These are phyloP conservation scores for Chrysoporthe cubensis DNA, from an alignment of 2,329 filamentous ascomycete genomes.

Conservation along the genomic window DNA sequence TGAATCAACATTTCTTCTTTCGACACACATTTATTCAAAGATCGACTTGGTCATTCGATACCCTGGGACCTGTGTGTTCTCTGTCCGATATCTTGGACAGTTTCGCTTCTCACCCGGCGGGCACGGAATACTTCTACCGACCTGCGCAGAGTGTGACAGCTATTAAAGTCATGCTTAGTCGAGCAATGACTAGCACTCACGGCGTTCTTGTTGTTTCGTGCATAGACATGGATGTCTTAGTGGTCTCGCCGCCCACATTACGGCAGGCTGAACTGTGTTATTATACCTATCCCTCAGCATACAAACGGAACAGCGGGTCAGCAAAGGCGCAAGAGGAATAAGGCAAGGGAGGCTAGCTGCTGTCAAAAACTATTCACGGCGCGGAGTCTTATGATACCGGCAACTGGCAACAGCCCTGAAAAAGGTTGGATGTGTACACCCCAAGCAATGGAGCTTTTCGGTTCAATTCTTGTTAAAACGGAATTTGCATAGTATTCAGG, in stretches of 20 bases:
- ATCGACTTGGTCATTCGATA: neutral
- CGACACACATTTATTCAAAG: neutral
- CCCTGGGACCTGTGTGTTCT: neutral
- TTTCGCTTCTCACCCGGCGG: slow-evolving; percentile 1
- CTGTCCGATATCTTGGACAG: neutral
- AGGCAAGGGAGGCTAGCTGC: neutral
- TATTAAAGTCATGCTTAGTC: neutral
- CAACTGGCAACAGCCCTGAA: neutral
- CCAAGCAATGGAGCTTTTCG: neutral
- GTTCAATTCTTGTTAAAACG: neutral
- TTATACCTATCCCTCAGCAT: slow-evolving; percentile 3
- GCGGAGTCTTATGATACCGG: neutral
- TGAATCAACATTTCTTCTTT: neutral
- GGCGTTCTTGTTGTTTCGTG: slow-evolving; percentile 1
- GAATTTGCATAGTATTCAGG: neutral
- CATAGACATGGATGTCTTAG: neutral
- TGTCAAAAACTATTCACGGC: slow-evolving; percentile 7
- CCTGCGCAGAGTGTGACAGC: neutral
- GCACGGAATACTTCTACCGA: neutral
- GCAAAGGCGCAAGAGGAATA: slow-evolving; percentile 5
- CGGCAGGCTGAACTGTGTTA: slow-evolving; percentile 2
- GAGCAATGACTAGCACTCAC: neutral
- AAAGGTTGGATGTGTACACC: neutral
- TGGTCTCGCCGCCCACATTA: neutral
- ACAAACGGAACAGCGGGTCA: slow-evolving; percentile 6